Conservation (phyloP, 768 basidiomycete species). For the Pleurotus salmoneostramineus region DNA sequence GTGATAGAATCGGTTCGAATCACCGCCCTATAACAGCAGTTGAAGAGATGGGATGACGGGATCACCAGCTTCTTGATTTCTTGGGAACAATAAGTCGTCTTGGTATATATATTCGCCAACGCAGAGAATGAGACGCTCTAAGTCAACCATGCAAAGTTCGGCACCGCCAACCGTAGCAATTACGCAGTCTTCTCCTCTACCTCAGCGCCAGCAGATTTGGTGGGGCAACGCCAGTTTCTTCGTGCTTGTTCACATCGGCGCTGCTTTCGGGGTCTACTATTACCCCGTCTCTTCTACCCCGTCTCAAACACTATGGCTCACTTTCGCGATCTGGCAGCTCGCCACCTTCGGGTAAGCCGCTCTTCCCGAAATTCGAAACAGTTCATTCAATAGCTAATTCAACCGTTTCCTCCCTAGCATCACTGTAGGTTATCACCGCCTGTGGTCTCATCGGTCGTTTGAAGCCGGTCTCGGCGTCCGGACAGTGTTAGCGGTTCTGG, state of each 20-base stretch:
- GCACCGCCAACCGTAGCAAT: not conserved
- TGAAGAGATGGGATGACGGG: too few relatives aligned
- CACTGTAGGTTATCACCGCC: constrained; percentile 72
- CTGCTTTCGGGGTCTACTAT: constrained; percentile 46
- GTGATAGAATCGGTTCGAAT: too few relatives aligned
- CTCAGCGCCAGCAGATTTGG: constrained; percentile 39
- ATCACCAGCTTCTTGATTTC: too few relatives aligned
- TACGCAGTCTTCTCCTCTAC: not conserved
- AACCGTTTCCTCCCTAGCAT: constrained; percentile 36
- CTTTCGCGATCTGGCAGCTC: constrained; percentile 62
- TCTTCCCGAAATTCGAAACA: not conserved
- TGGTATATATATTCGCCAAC: too few relatives aligned
- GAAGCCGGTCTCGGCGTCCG: constrained; percentile 55
- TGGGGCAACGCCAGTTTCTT: constrained; percentile 64
- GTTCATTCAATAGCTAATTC: not conserved
- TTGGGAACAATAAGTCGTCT: too few relatives aligned
- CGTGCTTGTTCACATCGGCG: constrained; percentile 51
- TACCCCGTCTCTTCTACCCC: constrained; percentile 43
- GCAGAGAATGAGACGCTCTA: too few relatives aligned
- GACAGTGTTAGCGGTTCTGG: constrained; percentile 58
- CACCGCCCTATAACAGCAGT: too few relatives aligned
- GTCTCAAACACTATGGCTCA: constrained; percentile 43
- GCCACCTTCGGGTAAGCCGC: constrained; percentile 62
- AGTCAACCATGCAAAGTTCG: not conserved
- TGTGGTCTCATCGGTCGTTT: constrained; percentile 74